Base-by-base conservation (phyloP, 2,329 filamentous ascomycete genomes). In the Alternaria novae-zelandiae region DNA sequence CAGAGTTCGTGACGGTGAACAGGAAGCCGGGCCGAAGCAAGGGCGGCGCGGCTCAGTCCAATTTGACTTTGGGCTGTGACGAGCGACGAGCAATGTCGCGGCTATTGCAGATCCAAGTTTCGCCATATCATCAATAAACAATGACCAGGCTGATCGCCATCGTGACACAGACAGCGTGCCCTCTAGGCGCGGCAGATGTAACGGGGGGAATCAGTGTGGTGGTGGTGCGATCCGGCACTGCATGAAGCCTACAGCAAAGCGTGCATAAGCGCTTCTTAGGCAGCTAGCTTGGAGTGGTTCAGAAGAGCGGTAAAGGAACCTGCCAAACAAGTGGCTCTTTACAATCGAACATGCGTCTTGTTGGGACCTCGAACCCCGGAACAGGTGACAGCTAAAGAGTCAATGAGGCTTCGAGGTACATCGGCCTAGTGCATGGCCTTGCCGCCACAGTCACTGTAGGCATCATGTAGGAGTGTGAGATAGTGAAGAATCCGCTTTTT, bases 261-360 rank as follows among this genome's bases (percentile, higher is more conserved):
- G 64, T 79, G 77, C 77, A 78, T 79, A 78, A 79, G 77, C 76
- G 77, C 74, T 56, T 67, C 54, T 68, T 70, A 65, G 69, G 65
- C 69, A 66, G 59, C 71, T 70, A 63, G 51, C 63, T 68, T 60
- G 63, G 28, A 67, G 72, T 75, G 74, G 76, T 78, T 77, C 77
- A 78, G 72, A 79, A 79, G 71, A 78, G 78, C 78, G 78, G 78
- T 80, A 78, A 76, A 67, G 65, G 58, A 57, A 58, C 57, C 63
- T 73, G 63, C 74, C 70, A 72, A 68, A 71, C 70, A 70, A 62
- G 66, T 64, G 63, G 64, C 63, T 47, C 66, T 67, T 64, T 41
- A 41, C 36, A 65, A 70, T 68, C 69, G 70, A 63, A 59, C 69
- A 58, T 76, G 74, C 74, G 64, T 73, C 69, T 74, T 76, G 74